phyloP scores from a whole-genome alignment of 2,329 filamentous ascomycete species.

The Geosmithia morbida region DNA sequence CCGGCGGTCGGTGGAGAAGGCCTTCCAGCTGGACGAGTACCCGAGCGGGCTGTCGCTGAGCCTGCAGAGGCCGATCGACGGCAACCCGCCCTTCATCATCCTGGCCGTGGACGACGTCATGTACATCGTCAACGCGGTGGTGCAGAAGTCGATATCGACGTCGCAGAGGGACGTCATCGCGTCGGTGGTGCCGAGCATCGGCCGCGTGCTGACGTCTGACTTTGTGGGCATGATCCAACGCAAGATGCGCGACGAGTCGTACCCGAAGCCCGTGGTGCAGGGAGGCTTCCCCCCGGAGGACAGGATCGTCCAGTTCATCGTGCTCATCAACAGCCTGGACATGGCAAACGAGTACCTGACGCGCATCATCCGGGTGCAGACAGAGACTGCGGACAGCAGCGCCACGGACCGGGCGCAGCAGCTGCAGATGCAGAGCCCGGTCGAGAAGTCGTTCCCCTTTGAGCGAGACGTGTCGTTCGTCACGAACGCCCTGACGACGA shows the following conservation, averaged over 20 bases:
- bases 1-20: constrained; percentile 88
- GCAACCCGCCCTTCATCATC: constrained; percentile 80
- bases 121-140: constrained; percentile 92
- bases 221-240: constrained; percentile 96
- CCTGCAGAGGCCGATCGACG: constrained; percentile 53
- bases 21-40: constrained; percentile 88
- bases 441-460: constrained; percentile 64
- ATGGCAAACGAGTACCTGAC: constrained; percentile 81
- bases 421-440: constrained; percentile 20
- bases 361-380: constrained; percentile 62
- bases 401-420: neutral
- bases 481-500: constrained; percentile 47
- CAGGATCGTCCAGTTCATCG: constrained; percentile 76
- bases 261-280: constrained; percentile 65
- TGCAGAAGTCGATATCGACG: constrained; percentile 76
- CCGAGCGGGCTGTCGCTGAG: constrained; percentile 69
- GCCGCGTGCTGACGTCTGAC: constrained; percentile 70
- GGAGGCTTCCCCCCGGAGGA: constrained; percentile 78
- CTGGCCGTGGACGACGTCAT: constrained; percentile 96
- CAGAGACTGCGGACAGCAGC: neutral
- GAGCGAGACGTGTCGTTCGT: constrained; percentile 61
- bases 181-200: constrained; percentile 64
- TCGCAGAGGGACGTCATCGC: constrained; percentile 67
- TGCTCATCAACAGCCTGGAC: constrained; percentile 92
- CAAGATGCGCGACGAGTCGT: constrained; percentile 94